These are phyloP conservation scores for Cladosporium sp. DNA, from an alignment of 2,329 filamentous ascomycete genomes.

Conservation along the genomic window DNA sequence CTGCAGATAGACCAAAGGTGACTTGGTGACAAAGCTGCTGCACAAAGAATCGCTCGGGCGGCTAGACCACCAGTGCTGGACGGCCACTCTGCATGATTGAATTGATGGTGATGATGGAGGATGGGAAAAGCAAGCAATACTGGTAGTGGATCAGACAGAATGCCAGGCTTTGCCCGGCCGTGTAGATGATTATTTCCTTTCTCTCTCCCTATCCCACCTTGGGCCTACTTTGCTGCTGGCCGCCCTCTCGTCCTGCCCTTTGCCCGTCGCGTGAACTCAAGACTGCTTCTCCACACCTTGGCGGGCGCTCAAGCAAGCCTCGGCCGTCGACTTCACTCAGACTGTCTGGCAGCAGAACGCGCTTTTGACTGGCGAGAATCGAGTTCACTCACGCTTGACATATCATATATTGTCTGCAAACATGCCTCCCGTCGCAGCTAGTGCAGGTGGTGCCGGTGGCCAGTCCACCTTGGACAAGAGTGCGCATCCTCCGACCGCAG, in stretches of 20 bases:
- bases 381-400: too few relatives aligned
- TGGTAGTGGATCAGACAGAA: background rate
- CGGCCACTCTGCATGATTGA: slow-evolving; percentile 4
- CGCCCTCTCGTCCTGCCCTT: background rate
- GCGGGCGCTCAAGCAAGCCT: background rate
- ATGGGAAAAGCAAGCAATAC: background rate
- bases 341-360: background rate
- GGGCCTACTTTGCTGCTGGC: background rate
- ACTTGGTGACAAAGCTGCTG: too few relatives aligned
- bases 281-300: background rate
- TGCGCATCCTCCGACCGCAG: slow-evolving; percentile 36
- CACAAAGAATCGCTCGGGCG: background rate
- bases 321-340: background rate
- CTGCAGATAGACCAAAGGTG: too few relatives aligned
- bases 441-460: slow-evolving; percentile 37
- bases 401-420: slow-evolving; percentile 3
- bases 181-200: background rate
- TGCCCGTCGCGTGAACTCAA: background rate
- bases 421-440: slow-evolving; percentile 30
- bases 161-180: background rate
- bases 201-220: background rate
- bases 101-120: background rate
- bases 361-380: too few relatives aligned
- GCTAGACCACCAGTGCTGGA: slow-evolving; percentile 4
- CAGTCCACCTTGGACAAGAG: slow-evolving; percentile 70